Evolutionary conservation across 2,329 filamentous ascomycete species (phyloP), one percentile per base, ranked within the genome.

Genomic region (Aspergillus oerlinghausenensis): DNA sequence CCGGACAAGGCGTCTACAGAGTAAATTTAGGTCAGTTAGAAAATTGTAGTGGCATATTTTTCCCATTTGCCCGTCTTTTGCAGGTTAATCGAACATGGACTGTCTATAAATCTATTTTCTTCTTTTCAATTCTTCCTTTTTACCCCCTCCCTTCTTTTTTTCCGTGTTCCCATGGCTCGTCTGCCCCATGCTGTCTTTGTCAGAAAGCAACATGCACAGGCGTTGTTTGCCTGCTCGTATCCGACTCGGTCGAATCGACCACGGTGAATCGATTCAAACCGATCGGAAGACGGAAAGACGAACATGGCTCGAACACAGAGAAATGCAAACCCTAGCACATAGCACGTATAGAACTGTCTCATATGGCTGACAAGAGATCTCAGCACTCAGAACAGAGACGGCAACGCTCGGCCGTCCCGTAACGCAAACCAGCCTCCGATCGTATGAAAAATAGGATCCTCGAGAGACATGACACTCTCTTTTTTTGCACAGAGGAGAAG

Each of bases 21-120:
- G 14, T 35, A 17, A 35, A 35, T 35, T 14, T 17, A 35, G 11
- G 32, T 17, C 32, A 35, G 5, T 3, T 35, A 35, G 14, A 7
- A 35, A 1, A 6, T 47, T 26, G 43, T 10, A 45, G 14, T 47
- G 10, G 2, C 45, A 40, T 32, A 47, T 47, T 42, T 52, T 45
- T 56, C 52, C 56, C 51, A 58, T 55, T 43, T 59, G 45, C 45
- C 55, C 59, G 50, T 55, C 26, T 28, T 52, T 55, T 54, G 53
- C 51, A 52, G 43, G 43, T 23, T 47, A 47, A 47, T 47, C 43
- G 58, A 56, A 50, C 54, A 60, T 47, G 43, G 40, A 50, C 50
- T 56, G 55, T 63, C 61, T 63, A 64, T 65, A 60, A 54, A 55
- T 63, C 60, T 63, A 65, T 56, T 55, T 61, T 61, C 63, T 63